Evolutionary conservation across 1,139 yeast genomes (phyloP), one percentile per base, ranked within the genome.

Genomic region (Scheffersomyces segobiensis): DNA sequence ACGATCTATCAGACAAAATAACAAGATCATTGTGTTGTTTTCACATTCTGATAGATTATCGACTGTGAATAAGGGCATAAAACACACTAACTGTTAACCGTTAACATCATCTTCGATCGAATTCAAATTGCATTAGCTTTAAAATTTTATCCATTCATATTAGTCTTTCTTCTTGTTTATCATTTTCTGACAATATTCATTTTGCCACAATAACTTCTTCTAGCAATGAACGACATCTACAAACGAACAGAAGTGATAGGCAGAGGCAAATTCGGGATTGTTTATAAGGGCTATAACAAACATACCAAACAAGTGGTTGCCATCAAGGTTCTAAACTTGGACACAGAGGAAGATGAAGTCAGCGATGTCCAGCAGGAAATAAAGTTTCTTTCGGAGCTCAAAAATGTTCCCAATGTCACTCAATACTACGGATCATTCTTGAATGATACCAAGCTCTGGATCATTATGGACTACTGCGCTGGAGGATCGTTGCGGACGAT

Each of bases 381-480:
- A 59, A 93, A 91, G 67, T 89, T 95, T 70, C 80, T 96, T 57
- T 81, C 97, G 0, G 93, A 91, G 65, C 78, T 96, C 63, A 90
- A 91, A 64, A 87, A 86, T 59, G 89, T 89, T 3, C 97, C 97
- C 32, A 96, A 96, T 66, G 93, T 96, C 54, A 93, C 97, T 2
- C 93, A 89, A 64, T 96, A 96, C 74, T 91, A 90, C 70, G 98
- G 98, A 0, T 89, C 97, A 0, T 90, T 89, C 63, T 74, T 96
- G 50, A 85, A 87, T 62, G 98, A 95, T 54, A 90, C 98, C 10
- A 89, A 91, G 68, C 78, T 96, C 48, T 96, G 99, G 99, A 93
- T 96, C 71, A 87, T 96, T 58, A 96, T 96, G 98, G 99, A 96
- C 70, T 86, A 91, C 70, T 95, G 99, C 73, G 96, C 97, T 0